A percentile compares a stretch with the other conserved stretches of the same genome.
Evolutionary conservation across 1,284 basidiomycete species (phyloP).

Genomic region (Tilletia indica): DNA sequence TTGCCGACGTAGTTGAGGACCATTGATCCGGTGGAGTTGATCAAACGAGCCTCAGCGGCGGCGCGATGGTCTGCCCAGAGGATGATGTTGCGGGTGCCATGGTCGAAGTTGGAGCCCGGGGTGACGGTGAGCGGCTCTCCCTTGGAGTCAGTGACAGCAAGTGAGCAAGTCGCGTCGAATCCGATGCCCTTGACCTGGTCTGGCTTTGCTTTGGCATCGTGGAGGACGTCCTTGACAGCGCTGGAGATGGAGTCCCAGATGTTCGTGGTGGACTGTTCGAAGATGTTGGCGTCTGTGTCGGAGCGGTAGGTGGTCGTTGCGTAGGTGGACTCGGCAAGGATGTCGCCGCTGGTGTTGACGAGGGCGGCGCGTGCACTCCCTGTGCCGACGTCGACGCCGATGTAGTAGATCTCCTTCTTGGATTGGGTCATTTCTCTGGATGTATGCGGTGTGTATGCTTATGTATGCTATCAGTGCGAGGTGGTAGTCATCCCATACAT

Average conservation of each 20-base stretch:
- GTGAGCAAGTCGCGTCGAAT: conserved; percentile 94
- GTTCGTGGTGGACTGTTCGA: conserved; percentile 73
- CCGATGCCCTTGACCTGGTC: conserved; percentile 79
- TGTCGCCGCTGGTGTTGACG: conserved; percentile 71
- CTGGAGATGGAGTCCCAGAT: conserved; percentile 77
- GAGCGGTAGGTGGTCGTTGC: conserved; percentile 82
- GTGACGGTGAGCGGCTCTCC: conserved; percentile 80
- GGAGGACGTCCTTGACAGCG: conserved; percentile 71
- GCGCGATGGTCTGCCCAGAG: conserved; percentile 75
- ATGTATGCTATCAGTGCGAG: too few relatives aligned
- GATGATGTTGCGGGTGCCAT: conserved; percentile 39
- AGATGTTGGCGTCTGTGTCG: conserved; percentile 80
- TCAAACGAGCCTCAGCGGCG: conserved; percentile 81
- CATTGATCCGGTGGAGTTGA: conserved; percentile 79
- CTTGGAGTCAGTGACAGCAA: conserved; percentile 73
- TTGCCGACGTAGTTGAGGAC: conserved; percentile 94
- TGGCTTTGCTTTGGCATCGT: conserved; percentile 66
- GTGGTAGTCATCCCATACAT: too few relatives aligned
- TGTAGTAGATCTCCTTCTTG: conserved; percentile 8
- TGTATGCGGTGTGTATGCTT: too few relatives aligned
- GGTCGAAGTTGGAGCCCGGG: conserved; percentile 61
- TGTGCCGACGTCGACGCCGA: conserved; percentile 64
- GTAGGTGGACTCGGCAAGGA: conserved; percentile 74
- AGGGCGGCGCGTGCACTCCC: conserved; percentile 88
- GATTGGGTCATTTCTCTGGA: too few relatives aligned